Base-by-base conservation (phyloP, 768 basidiomycete genomes). In the Sarcodon sp. region DNA sequence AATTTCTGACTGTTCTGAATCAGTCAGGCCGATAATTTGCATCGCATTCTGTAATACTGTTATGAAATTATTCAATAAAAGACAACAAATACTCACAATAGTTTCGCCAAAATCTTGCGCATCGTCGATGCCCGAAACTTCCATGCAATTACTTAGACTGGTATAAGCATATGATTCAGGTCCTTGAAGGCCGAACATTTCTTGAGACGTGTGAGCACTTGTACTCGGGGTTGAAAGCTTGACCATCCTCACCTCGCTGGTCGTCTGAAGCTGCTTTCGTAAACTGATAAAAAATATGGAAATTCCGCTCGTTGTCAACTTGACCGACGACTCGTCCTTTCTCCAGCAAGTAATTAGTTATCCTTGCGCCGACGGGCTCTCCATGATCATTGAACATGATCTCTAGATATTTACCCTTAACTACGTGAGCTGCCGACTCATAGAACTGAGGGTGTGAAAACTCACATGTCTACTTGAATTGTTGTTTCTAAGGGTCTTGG, bases 251-350 rank as follows among this genome's bases (percentile, higher is more conserved):
- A 88, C 92, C 91, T 63, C 90, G 79, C 63, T 97, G 90, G 43
- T 83, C 87, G 43, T 82, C 73, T 6, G 86, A 80, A 4, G 96
- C 94, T 5, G 82, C 91, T 61, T 97, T 99, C 27, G 96, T 97
- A 64, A 98, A 96, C 61, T 99, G 96, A 64, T 98, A 99, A 71
- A 99, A 98, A 51, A 99, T 93, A 59, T 99, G 96, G 65, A 98
- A 98, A 63, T 96, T 88, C 51, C 96, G 80, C 65, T 99, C 96
- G 55, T 87, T 85, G 62, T 89, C 84, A 47, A 98, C 87, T 60
- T 99, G 96, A 33, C 93, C 92, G 9, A 97, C 93, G 10, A 98
- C 90, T 51, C 92, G 80, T 16, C 90, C 88, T 66, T 99, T 99
- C 67, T 99, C 96, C 51, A 99, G 69, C 8, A 99, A 76, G 60